Percentiles rank a stretch among this genome's conserved stretches.
Conservation (phyloP, 225 moss, liverwort and hornwort genomes). For the Straminergon stramineum region DNA sequence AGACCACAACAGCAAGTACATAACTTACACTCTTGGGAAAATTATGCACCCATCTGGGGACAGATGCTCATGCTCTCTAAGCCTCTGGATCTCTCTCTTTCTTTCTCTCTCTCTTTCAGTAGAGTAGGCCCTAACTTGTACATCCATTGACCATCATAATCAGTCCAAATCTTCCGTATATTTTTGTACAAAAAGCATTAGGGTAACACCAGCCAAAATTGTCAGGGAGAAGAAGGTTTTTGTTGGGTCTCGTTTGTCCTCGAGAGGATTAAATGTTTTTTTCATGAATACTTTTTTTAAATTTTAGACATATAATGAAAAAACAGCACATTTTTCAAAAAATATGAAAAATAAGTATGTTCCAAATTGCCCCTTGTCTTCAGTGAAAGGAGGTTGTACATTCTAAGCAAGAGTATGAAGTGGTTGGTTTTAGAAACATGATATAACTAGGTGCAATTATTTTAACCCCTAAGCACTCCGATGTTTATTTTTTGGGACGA, state of each 20-base stretch:
- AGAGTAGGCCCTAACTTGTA: background rate
- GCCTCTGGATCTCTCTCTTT: background rate
- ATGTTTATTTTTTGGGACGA: too few relatives aligned
- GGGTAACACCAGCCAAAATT: fast-evolving
- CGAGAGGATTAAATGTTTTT: too few relatives aligned
- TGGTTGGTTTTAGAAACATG: background rate
- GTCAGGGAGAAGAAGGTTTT: background rate
- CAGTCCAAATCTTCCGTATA: too few relatives aligned
- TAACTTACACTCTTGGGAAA: background rate
- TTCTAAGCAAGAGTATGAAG: too few relatives aligned
- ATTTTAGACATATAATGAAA: background rate
- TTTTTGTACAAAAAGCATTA: background rate
- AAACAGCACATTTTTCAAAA: fast-evolving
- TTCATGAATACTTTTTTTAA: background rate
- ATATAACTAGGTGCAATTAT: fast-evolving
- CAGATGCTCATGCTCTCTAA: background rate
- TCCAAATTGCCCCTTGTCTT: fast-evolving
- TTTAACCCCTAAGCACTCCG: too few relatives aligned
- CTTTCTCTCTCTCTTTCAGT: background rate
- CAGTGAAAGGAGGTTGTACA: fast-evolving
- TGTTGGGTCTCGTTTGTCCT: background rate
- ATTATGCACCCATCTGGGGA: background rate
- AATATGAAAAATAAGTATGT: background rate
- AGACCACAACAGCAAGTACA: background rate
- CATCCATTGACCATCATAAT: background rate